phyloP scores from a whole-genome alignment of 1,284 basidiomycete genomes.

The Malassezia pachydermatis region DNA sequence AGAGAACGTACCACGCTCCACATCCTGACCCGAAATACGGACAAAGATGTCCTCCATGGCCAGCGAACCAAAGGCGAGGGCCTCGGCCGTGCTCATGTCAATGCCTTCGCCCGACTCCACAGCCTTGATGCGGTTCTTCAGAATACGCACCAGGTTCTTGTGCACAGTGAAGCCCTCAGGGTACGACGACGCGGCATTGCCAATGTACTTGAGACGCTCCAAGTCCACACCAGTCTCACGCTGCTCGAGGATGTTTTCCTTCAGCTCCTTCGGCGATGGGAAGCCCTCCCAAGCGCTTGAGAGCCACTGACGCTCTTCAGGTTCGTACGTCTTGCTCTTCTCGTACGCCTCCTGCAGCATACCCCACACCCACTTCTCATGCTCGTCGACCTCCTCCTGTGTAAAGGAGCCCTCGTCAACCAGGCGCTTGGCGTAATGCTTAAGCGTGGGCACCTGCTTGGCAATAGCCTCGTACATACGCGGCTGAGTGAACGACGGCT shows the following conservation, averaged over 20 bases:
- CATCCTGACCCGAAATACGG: conserved; percentile 93
- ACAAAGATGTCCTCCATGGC: conserved; percentile 88
- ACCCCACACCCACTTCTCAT: conserved; percentile 98
- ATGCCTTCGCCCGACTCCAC: conserved; percentile 83
- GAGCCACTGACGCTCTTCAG: conserved; percentile 71
- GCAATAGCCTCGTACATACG: conserved; percentile 97
- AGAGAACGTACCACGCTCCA: conserved; percentile 99
- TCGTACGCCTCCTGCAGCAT: conserved; percentile 89
- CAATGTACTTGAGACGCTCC: conserved; percentile 71
- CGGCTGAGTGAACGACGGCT: conserved; percentile 96
- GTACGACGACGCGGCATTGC: conserved; percentile 72
- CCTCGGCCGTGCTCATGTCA: conserved; percentile 99
- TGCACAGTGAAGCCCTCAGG: conserved; percentile 78
- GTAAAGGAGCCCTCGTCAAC: conserved; percentile 87
- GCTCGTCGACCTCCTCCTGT: conserved; percentile 91
- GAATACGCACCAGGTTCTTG: conserved; percentile 86
- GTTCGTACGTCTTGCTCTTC: conserved; percentile 84
- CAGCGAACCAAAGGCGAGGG: conserved; percentile 87
- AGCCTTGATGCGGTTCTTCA: conserved; percentile 73
- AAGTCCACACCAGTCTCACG: conserved; percentile 72
- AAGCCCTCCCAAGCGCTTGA: conserved; percentile 97
- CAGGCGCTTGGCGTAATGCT: conserved; percentile 82
- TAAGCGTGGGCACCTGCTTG: conserved; percentile 82
- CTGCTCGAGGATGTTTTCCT: conserved; percentile 79
- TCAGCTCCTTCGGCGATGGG: conserved; percentile 90